A percentile compares a stretch with the other conserved stretches of the same genome.
Conservation (phyloP, 1,284 basidiomycete genomes). For the Acaromyces ingoldii region DNA sequence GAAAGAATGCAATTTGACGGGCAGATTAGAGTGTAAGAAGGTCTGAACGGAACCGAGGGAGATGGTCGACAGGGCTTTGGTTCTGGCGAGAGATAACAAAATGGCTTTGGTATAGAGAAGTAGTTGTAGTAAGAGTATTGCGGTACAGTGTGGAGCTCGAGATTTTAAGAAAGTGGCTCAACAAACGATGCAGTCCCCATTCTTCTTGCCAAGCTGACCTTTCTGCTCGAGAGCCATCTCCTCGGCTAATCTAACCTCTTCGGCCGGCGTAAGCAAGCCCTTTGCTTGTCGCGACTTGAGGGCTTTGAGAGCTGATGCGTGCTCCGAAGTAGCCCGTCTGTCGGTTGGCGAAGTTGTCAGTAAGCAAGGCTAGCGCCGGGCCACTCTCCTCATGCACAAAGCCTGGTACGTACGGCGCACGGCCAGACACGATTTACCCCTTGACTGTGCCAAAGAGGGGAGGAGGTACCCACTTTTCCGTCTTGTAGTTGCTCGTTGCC, state of each 20-base stretch:
- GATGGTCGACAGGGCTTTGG: no score
- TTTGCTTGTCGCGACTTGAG: conserved; percentile 33
- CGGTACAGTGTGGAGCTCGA: no score
- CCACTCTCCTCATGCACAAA: no score
- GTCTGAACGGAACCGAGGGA: no score
- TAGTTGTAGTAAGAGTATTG: no score
- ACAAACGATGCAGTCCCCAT: conserved; percentile 24
- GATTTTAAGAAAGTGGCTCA: conserved; percentile 17
- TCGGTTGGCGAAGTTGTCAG: no score
- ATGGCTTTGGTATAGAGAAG: no score
- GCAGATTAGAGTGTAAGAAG: no score
- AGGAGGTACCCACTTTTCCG: conserved; percentile 40
- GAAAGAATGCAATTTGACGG: no score
- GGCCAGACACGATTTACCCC: background rate
- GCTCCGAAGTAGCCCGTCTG: conserved; percentile 34
- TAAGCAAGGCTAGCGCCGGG: no score
- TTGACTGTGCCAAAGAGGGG: conserved; percentile 36
- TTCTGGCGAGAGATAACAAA: no score
- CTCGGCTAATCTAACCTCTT: conserved; percentile 33
- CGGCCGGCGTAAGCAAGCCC: conserved; percentile 29
- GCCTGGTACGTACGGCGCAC: no score
- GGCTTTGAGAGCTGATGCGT: conserved; percentile 29
- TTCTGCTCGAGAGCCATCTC: conserved; percentile 29
- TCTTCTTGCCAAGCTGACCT: conserved; percentile 13
- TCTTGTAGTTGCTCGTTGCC: conserved; percentile 14